phyloP scores from a whole-genome alignment of 116 monocot species.

The Phalaenopsis hybrid region DNA sequence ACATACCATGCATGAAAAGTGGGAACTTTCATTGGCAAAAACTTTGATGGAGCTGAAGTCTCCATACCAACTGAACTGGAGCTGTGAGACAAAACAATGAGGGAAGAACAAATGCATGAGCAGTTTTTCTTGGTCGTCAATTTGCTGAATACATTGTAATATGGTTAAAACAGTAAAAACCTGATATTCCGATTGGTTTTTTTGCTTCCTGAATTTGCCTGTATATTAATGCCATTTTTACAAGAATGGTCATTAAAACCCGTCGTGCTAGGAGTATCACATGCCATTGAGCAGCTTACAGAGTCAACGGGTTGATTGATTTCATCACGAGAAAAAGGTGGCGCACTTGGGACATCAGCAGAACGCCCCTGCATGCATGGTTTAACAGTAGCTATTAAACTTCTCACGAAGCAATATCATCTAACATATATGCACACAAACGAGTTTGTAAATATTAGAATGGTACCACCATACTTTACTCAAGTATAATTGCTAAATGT shows the following conservation, averaged over 20 bases:
- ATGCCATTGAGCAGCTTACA: constrained; percentile 11
- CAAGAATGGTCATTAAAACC: constrained; percentile 17
- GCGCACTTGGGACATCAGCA: constrained; percentile 83
- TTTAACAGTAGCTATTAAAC: background rate
- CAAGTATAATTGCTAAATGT: no score
- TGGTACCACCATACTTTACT: no score
- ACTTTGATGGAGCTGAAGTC: constrained; percentile 21
- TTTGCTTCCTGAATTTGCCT: constrained; percentile 14
- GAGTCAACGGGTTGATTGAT: constrained; percentile 29
- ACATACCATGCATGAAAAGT: constrained; percentile 86
- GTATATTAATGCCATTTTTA: constrained; percentile 13
- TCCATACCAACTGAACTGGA: constrained; percentile 15
- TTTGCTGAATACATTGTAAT: background rate
- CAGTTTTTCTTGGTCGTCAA: background rate
- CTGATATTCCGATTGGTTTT: constrained; percentile 20
- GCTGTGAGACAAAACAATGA: background rate
- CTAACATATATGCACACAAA: no score
- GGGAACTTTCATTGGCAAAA: constrained; percentile 50
- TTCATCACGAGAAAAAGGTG: constrained; percentile 59
- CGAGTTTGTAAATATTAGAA: no score
- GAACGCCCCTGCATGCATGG: constrained; percentile 24
- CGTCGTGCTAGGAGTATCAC: background rate
- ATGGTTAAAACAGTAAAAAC: constrained; percentile 10
- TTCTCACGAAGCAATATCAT: background rate
- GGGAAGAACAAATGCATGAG: background rate